phyloP scores from a whole-genome alignment of 2,329 filamentous ascomycete species.

The Stemphylium lycopersici region DNA sequence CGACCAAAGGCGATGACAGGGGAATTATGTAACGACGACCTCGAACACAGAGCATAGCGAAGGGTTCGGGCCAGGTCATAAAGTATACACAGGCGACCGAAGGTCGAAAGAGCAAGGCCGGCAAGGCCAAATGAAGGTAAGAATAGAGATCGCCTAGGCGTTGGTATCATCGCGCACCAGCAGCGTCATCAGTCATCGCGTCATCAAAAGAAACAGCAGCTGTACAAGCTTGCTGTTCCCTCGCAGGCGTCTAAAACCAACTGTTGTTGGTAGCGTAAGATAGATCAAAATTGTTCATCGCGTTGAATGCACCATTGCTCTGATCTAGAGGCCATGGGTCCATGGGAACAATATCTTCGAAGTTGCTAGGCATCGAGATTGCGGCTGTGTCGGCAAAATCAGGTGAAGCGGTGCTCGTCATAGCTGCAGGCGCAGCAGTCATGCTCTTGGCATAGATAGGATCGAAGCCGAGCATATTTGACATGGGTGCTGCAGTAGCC shows the following conservation, averaged over 20 bases:
- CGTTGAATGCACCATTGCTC: slow-evolving; percentile 32
- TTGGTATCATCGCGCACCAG: slow-evolving; percentile 36
- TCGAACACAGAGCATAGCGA: slow-evolving; percentile 25
- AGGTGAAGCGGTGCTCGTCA: slow-evolving; percentile 28
- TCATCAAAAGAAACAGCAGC: slow-evolving; percentile 33
- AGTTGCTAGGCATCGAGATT: slow-evolving; percentile 41
- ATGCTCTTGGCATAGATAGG: slow-evolving; percentile 39
- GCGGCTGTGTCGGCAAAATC: slow-evolving; percentile 38
- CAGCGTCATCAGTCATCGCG: slow-evolving; percentile 49
- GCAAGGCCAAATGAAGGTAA: slow-evolving; percentile 23
- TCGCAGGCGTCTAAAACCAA: slow-evolving; percentile 43
- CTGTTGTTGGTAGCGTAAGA: slow-evolving; percentile 30
- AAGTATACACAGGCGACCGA: slow-evolving; percentile 47
- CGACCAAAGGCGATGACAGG: slow-evolving; percentile 11
- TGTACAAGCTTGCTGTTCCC: slow-evolving; percentile 15
- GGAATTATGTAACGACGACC: slow-evolving; percentile 30
- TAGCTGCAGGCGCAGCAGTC: slow-evolving; percentile 27
- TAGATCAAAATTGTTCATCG: slow-evolving; percentile 32
- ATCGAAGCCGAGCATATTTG: slow-evolving; percentile 35
- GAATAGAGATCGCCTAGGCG: slow-evolving; percentile 30
- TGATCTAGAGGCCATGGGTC: slow-evolving; percentile 43
- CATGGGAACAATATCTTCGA: slow-evolving; percentile 37
- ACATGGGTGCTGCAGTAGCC: slow-evolving; percentile 24
- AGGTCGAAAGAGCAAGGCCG: slow-evolving; percentile 31
- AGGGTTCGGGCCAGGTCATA: slow-evolving; percentile 32